Evolutionary conservation across 2,329 filamentous ascomycete genomes (phyloP).

Genomic region (Aspergillus ochraceoroseus): DNA sequence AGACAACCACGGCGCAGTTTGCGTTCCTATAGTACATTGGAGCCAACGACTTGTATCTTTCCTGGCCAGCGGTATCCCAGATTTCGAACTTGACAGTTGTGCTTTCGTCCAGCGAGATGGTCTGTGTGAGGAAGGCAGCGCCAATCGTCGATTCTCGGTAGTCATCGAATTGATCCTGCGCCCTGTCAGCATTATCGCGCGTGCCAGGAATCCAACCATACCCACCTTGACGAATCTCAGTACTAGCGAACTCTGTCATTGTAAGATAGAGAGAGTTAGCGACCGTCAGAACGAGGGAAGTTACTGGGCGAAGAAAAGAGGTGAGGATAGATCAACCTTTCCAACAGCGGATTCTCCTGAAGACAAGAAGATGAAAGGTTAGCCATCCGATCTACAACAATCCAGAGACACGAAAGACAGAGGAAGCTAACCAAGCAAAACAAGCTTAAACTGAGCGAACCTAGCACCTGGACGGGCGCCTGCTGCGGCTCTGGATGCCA

Average conservation of each 20-base stretch:
- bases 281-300: conserved; percentile 17
- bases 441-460: conserved; percentile 98
- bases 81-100: conserved; percentile 99
- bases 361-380: conserved; percentile 10
- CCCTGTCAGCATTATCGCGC: conserved; percentile 7
- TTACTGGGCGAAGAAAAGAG: conserved; percentile 18
- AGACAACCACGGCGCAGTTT: conserved; percentile 98
- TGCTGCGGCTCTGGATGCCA: conserved; percentile 82
- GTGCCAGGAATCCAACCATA: not conserved
- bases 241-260: conserved; percentile 81
- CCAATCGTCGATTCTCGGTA: conserved; percentile 98
- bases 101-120: conserved; percentile 94
- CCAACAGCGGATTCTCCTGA: conserved; percentile 95
- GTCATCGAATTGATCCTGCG: conserved; percentile 95
- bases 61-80: conserved; percentile 97
- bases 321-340: conserved; percentile 61
- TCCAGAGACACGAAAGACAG: conserved; percentile 5
- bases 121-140: conserved; percentile 97
- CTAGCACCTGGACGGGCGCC: conserved; percentile 63
- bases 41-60: conserved; percentile 96
- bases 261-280: conserved; percentile 35
- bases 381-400: too few relatives aligned
- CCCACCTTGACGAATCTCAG: conserved; percentile 94
- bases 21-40: conserved; percentile 99
- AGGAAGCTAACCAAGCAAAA: conserved; percentile 72